Evolutionary conservation across 1,284 basidiomycete species (phyloP), one percentile per base, ranked within the genome.

Genomic region (Spongispora temasekensis): DNA sequence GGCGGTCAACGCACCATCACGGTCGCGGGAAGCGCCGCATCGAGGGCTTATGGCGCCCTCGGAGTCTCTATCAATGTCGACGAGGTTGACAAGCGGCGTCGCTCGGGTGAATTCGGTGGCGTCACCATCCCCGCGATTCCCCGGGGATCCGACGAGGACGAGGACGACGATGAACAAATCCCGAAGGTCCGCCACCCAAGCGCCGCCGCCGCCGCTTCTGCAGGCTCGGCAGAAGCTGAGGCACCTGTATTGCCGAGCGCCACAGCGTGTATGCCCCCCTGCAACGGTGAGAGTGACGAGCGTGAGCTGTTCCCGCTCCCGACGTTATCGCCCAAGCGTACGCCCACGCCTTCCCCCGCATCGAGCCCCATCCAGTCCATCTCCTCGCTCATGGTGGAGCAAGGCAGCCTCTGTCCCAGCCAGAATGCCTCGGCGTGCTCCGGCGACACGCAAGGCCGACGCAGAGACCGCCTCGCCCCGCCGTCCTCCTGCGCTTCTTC

Each of bases 1-100:
- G n/a, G n/a, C n/a, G 57, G 40, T 8, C 59, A 61, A 9, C 72
- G 69, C 5, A 71, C 72, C 3, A 57, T 72, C 17, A 73, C 71
- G 19, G 64, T 75, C 2, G 62, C 63, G 4, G 72, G 74, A 32
- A 75, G 72, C 54, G 55, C 62, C 3, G 70, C 68, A 31, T 62
- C 65, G 37, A 58, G 69, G 8, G 61, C 69, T 2, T 70, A 72
- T 30, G 67, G 64, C 15, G 31, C 61, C 34, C 59, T 66, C 17
- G 62, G 69, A 5, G 59, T 76, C 15, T 65, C 75, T 59, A 76
- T 88, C 37, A 82, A 74, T 3, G 85, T 88, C 0, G 87, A 89
- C 64, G 87, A 89, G 67, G 79, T 86, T 2, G 86, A 87, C 62
- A 82, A 78, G 66, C 76, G 80, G n/a, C 76, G 79, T 21, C 76